Evolutionary conservation across 495 filamentous ascomycete species (phyloP), one percentile per base, ranked within the genome.

Genomic region (Neurospora sp.): DNA sequence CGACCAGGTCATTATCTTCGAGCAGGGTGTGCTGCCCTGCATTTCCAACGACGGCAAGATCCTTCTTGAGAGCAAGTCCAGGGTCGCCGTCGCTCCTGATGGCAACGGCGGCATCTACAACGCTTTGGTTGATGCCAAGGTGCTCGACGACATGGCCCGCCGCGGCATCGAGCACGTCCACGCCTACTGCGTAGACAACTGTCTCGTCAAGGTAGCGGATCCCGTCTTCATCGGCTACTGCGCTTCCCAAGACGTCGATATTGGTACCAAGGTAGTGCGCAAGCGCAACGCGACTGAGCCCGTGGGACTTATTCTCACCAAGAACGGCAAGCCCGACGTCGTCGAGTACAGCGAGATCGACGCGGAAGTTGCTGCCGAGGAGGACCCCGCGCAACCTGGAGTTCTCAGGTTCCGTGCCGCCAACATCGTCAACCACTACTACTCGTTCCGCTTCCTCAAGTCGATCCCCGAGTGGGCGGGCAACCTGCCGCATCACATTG

Each of bases 401-500:
- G 85, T 98, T 71, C 89, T 99, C 79, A 97, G 93, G 84, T 98
- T 97, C 90, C 91, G 96, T 59, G 95, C 96, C 70, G 96, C 94
- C 75, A 99, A 99, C 84, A 99, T 99, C 74, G 96, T 99, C 84
- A 99, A 99, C 87, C 96, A 99, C 86, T 99, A 98, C 88, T 99
- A 99, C 86, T 94, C 92, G 41, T 96, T 94, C 87, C 85, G 89
- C 72, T 99, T 98, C 86, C 87, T 99, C 70, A 92, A 97, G 80
- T 90, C 88, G 59, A 97, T 98, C 76, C 93, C 95, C 70, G 86
- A 90, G 76, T 97, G 91, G 91, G 89, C 89, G 23, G 90, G 95
- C 84, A 88, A 89, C 76, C 88, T 99, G 39, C 96, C 95, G 3
- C 96, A 98, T 80, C 96, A 99, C 85, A 91, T 99, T 69, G 96